Evolutionary conservation across 371 early-diverging fungal species (phyloP).

Genomic region (Syncephalastrum contaminatum): DNA sequence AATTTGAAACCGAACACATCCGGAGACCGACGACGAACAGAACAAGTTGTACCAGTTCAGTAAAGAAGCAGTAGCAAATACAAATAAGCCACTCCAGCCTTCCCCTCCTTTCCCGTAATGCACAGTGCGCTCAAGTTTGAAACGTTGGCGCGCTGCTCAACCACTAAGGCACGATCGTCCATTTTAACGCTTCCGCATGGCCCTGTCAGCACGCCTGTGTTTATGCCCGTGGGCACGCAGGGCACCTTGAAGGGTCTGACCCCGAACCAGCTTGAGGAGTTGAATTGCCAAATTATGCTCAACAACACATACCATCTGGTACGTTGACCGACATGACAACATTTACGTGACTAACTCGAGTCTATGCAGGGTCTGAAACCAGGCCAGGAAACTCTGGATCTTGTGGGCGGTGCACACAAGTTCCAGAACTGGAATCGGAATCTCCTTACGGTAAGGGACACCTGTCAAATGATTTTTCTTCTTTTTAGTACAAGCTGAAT

Average conservation of each 20-base stretch:
- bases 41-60: too few species aligned
- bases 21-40: too few species aligned
- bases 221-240: slow-evolving; percentile 99
- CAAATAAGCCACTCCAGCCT: too few species aligned
- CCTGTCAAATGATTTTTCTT: background rate
- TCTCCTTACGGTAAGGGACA: slow-evolving; percentile 71
- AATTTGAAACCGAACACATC: too few species aligned
- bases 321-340: slow-evolving; percentile 6
- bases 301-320: slow-evolving; percentile 93
- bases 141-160: slow-evolving; percentile 80
- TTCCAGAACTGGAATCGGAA: slow-evolving; percentile 91
- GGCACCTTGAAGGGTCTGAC: slow-evolving; percentile 92
- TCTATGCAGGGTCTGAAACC: slow-evolving; percentile 46
- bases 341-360: background rate
- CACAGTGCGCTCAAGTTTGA: slow-evolving; percentile 66
- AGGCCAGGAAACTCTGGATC: slow-evolving; percentile 78
- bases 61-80: too few species aligned
- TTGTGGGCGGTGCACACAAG: slow-evolving; percentile 79
- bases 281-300: slow-evolving; percentile 92
- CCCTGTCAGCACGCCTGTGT: slow-evolving; percentile 87
- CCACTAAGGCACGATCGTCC: slow-evolving; percentile 88
- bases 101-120: slow-evolving; percentile 20
- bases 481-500: background rate
- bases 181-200: slow-evolving; percentile 81
- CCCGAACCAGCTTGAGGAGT: slow-evolving; percentile 72